phyloP scores from a whole-genome alignment of 164 flowering plant genomes.

The Piper longum region DNA sequence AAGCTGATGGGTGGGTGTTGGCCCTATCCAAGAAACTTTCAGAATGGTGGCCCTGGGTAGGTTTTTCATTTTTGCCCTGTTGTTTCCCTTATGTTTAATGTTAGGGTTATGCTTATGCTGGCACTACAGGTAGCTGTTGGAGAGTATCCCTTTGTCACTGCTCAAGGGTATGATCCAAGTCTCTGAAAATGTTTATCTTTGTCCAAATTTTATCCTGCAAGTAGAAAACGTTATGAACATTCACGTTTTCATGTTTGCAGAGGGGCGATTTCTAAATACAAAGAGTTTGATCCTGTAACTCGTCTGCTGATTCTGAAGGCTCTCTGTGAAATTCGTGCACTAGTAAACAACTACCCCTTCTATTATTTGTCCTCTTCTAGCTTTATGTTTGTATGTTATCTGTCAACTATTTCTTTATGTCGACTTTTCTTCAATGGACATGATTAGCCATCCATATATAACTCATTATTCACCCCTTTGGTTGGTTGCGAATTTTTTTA shows the following conservation, averaged over 20 bases:
- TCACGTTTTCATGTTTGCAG: constrained; percentile 30
- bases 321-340: constrained; percentile 76
- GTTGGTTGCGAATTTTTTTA: too few species aligned
- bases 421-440: too few species aligned
- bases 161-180: constrained; percentile 39
- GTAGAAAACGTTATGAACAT: background rate
- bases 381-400: constrained; percentile 1
- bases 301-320: constrained; percentile 71
- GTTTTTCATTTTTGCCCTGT: constrained; percentile 7
- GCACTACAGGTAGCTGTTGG: constrained; percentile 76
- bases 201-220: background rate
- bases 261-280: constrained; percentile 50
- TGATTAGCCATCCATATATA: too few species aligned
- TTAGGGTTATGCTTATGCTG: background rate
- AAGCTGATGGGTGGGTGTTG: constrained; percentile 55
- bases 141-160: constrained; percentile 39
- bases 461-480: too few species aligned
- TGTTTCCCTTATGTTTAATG: background rate
- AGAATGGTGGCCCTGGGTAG: constrained; percentile 89
- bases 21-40: constrained; percentile 54
- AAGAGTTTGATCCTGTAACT: constrained; percentile 45
- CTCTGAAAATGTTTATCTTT: background rate
- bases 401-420: too few species aligned
- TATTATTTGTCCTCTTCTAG: background rate
- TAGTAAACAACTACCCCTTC: constrained; percentile 20